Conservation (phyloP, 345 rosid genomes). For the Rhodomyrtus tomentosa region DNA sequence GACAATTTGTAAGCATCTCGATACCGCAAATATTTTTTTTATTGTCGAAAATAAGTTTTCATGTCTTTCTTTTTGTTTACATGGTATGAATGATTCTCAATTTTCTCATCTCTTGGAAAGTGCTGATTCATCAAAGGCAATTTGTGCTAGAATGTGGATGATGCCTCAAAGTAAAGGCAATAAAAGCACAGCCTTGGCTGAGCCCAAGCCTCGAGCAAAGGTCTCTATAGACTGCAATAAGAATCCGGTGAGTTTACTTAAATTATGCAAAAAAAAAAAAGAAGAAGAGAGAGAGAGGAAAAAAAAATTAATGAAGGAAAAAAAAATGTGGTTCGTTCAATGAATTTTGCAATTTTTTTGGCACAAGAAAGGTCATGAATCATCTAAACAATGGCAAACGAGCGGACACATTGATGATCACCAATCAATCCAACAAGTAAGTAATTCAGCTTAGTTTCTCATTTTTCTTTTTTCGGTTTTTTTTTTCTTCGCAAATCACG, state of each 20-base stretch:
- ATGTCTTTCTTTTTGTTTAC: not conserved
- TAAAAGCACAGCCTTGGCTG: not conserved
- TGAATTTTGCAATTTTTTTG: not conserved
- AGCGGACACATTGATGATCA: not conserved
- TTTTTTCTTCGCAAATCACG: not conserved
- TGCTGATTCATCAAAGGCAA: not conserved
- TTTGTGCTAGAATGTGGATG: slow-evolving; percentile 4
- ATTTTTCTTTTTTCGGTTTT: not conserved
- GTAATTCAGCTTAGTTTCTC: not conserved
- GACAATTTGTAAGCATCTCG: too few relatives aligned
- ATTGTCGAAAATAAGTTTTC: not conserved
- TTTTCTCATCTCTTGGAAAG: not conserved
- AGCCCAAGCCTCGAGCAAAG: not conserved
- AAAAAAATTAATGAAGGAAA: not conserved
- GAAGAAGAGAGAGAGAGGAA: not conserved
- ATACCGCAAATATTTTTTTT: too few relatives aligned
- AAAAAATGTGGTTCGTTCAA: not conserved
- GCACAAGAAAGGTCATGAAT: not conserved
- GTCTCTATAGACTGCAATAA: not conserved
- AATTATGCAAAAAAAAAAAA: not conserved
- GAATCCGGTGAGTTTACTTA: not conserved
- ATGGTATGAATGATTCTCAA: not conserved
- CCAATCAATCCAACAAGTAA: not conserved
- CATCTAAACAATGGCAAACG: not conserved
- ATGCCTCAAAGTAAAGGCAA: not conserved